These are phyloP conservation scores for Pseudogymnoascus sp. DNA, from an alignment of 2,329 filamentous ascomycete species.

Conservation along the genomic window DNA sequence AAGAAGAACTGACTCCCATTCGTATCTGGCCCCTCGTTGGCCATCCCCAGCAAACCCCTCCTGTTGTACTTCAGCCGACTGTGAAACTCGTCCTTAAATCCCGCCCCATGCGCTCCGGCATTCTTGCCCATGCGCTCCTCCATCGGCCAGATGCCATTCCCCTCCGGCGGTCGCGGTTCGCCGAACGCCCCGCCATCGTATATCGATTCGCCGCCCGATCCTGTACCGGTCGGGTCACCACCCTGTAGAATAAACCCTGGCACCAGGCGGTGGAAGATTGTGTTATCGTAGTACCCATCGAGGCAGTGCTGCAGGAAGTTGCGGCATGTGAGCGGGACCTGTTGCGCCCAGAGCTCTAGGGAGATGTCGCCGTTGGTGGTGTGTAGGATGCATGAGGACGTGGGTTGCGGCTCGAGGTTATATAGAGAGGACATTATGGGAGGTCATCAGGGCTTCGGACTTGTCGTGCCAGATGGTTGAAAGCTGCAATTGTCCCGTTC, in stretches of 20 bases:
- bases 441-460: neutral
- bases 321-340: constrained; percentile 82
- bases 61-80: constrained; percentile 88
- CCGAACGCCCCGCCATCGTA: constrained; percentile 74
- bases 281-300: constrained; percentile 91
- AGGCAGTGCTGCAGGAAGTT: constrained; percentile 95
- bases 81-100: constrained; percentile 81
- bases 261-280: constrained; percentile 87
- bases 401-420: constrained; percentile 90
- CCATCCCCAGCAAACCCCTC: constrained; percentile 89
- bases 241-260: constrained; percentile 91
- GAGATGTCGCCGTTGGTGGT: constrained; percentile 85
- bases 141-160: constrained; percentile 42
- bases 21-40: constrained; percentile 74
- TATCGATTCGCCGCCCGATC: constrained; percentile 84
- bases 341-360: constrained; percentile 90
- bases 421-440: constrained; percentile 76
- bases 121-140: constrained; percentile 57
- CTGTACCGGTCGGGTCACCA: constrained; percentile 88
- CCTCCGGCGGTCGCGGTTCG: constrained; percentile 29
- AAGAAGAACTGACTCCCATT: constrained; percentile 98
- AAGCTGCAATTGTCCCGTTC: neutral
- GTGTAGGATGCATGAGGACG: constrained; percentile 82
- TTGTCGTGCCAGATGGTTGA: neutral
- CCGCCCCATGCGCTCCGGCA: constrained; percentile 50